Evolutionary conservation across 2,329 filamentous ascomycete species (phyloP).

Genomic region (Alternaria panax): DNA sequence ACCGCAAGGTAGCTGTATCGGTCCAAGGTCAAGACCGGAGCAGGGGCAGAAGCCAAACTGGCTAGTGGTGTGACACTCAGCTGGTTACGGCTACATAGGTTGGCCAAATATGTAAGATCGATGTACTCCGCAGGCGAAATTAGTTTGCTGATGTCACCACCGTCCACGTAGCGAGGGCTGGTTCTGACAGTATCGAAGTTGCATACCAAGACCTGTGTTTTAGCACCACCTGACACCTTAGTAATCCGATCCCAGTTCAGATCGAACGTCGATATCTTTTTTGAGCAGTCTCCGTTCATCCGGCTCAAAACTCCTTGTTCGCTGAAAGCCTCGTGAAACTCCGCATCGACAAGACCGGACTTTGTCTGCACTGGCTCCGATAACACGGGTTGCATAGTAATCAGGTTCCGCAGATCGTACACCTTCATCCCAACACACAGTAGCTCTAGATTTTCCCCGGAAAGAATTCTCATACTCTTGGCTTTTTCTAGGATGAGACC

Average conservation of each 20-base stretch:
- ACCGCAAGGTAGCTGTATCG: slow-evolving; percentile 44
- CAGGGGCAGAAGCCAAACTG: slow-evolving; percentile 35
- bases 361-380: not conserved
- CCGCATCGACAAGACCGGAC: not conserved
- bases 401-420: not conserved
- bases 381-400: not conserved
- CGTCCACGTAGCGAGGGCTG: not conserved
- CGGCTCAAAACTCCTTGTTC: not conserved
- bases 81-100: slow-evolving; percentile 36
- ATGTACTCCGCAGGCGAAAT: not conserved
- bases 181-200: not conserved
- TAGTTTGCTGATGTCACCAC: not conserved
- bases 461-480: not conserved
- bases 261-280: not conserved
- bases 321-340: not conserved
- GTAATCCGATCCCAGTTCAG: not conserved
- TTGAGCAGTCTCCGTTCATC: not conserved
- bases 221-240: not conserved
- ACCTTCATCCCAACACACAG: not conserved
- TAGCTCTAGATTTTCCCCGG: not conserved
- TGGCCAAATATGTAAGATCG: not conserved
- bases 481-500: not conserved
- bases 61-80: slow-evolving; percentile 41
- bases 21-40: slow-evolving; percentile 48
- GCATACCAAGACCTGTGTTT: not conserved